These are phyloP conservation scores for Dichotomopilus funicola DNA, from an alignment of 2,329 filamentous ascomycete species.

Conservation along the genomic window DNA sequence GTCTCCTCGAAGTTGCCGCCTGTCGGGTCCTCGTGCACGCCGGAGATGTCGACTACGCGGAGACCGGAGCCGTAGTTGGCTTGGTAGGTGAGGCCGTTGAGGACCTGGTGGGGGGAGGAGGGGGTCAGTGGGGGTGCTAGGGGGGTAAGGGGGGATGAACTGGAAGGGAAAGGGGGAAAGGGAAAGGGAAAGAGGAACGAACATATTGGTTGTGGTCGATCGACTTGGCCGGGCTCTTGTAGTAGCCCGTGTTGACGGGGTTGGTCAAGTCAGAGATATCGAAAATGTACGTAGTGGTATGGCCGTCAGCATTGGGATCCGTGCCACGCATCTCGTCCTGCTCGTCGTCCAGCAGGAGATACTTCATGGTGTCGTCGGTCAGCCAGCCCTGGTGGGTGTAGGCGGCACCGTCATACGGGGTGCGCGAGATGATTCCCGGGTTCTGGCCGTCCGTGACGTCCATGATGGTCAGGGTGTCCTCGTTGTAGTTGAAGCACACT, in stretches of 20 bases:
- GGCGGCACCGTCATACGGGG: background rate
- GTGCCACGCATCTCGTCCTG: background rate
- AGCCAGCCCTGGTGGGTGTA: constrained; percentile 8
- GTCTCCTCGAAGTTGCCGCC: constrained; percentile 5
- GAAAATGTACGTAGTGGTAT: constrained; percentile 5
- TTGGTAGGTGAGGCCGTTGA: constrained; percentile 5
- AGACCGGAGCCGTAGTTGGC: constrained; percentile 8
- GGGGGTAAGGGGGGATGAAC: background rate
- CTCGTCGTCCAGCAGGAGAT: constrained; percentile 4
- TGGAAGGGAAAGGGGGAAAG: background rate
- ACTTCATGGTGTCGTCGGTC: constrained; percentile 1
- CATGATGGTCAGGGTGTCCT: constrained; percentile 4
- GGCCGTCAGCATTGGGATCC: background rate
- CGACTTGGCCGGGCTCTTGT: constrained; percentile 5
- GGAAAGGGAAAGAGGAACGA: background rate
- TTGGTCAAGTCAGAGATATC: background rate
- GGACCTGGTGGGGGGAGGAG: no score
- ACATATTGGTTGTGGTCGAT: constrained; percentile 7
- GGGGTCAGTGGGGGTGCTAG: background rate
- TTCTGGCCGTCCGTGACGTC: constrained; percentile 3
- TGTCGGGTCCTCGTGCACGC: background rate
- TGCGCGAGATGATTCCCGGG: background rate
- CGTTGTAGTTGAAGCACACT: constrained; percentile 7
- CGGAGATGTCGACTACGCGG: constrained; percentile 1
- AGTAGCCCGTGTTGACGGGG: constrained; percentile 1